Evolutionary conservation across 192 early-diverging fungal species (phyloP).

Genomic region (Thoreauomyces humboldtii): DNA sequence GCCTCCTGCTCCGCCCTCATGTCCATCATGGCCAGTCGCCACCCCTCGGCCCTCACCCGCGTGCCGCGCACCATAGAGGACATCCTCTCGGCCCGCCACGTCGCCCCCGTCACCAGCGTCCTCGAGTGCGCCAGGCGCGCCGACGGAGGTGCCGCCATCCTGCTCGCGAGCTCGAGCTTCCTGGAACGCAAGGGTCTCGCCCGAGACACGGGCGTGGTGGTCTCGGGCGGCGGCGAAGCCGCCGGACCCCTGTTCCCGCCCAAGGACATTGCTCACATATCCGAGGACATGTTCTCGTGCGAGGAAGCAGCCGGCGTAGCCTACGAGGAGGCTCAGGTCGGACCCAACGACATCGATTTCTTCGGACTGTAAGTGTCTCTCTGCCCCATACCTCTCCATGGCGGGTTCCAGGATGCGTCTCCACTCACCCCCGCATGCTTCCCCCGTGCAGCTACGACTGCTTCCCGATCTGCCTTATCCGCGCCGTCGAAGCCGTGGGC

Average conservation of each 20-base stretch:
- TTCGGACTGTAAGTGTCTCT: constrained; percentile 36
- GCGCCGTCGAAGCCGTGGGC: constrained; percentile 48
- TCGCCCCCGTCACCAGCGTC: constrained; percentile 41
- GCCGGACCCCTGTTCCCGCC: constrained; percentile 44
- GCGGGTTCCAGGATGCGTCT: not conserved
- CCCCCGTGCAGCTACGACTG: constrained; percentile 34
- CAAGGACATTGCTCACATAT: constrained; percentile 24
- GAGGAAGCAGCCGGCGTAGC: constrained; percentile 43
- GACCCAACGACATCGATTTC: constrained; percentile 44
- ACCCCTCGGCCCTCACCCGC: constrained; percentile 38
- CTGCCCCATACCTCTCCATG: not conserved
- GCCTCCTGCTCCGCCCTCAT: constrained; percentile 37
- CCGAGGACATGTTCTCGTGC: constrained; percentile 40
- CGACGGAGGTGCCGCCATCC: constrained; percentile 39
- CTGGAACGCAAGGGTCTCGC: constrained; percentile 31
- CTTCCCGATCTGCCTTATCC: constrained; percentile 47
- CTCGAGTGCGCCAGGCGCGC: constrained; percentile 46
- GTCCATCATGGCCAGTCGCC: constrained; percentile 43
- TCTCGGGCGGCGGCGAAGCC: constrained; percentile 43
- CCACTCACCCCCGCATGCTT: not conserved
- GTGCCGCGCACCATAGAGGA: constrained; percentile 33
- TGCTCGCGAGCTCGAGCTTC: constrained; percentile 36
- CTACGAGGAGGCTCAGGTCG: constrained; percentile 47
- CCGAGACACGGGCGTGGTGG: constrained; percentile 30
- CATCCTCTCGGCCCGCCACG: constrained; percentile 29